These are phyloP conservation scores for Aspergillus arachidicola DNA, from an alignment of 2,329 filamentous ascomycete species.

Conservation along the genomic window DNA sequence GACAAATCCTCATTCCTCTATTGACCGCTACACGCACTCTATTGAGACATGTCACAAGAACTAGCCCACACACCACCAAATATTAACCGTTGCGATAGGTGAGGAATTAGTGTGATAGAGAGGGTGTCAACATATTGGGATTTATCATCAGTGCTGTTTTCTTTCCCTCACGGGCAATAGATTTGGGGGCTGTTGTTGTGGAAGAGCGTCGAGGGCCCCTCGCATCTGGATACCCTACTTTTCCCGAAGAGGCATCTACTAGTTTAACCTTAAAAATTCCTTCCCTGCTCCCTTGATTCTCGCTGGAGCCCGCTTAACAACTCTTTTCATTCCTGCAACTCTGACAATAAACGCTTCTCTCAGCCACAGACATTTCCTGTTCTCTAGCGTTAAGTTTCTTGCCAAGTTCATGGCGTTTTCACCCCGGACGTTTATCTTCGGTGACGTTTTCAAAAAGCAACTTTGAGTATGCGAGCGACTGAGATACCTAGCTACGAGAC, in stretches of 20 bases:
- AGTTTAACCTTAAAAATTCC: neutral
- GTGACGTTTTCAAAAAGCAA: neutral
- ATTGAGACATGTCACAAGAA: neutral
- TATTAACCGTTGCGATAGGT: neutral
- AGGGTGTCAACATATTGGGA: neutral
- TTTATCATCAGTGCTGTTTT: neutral
- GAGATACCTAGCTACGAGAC: neutral
- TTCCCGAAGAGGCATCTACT: neutral
- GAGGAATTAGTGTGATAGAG: neutral
- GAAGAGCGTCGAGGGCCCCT: neutral
- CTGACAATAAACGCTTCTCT: neutral
- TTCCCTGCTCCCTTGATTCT: neutral
- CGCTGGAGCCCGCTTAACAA: neutral
- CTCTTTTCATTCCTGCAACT: neutral
- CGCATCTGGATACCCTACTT: neutral
- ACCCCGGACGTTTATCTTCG: neutral
- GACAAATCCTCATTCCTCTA: neutral
- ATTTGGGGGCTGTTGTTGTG: neutral
- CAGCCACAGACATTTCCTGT: neutral
- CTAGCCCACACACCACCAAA: neutral
- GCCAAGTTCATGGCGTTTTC: neutral
- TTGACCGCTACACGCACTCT: neutral
- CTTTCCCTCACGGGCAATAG: neutral
- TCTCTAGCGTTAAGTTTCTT: neutral
- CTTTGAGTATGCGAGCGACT: neutral